These are phyloP conservation scores for Papiliotrema terrestris DNA, from an alignment of 1,284 basidiomycete species.

Conservation along the genomic window DNA sequence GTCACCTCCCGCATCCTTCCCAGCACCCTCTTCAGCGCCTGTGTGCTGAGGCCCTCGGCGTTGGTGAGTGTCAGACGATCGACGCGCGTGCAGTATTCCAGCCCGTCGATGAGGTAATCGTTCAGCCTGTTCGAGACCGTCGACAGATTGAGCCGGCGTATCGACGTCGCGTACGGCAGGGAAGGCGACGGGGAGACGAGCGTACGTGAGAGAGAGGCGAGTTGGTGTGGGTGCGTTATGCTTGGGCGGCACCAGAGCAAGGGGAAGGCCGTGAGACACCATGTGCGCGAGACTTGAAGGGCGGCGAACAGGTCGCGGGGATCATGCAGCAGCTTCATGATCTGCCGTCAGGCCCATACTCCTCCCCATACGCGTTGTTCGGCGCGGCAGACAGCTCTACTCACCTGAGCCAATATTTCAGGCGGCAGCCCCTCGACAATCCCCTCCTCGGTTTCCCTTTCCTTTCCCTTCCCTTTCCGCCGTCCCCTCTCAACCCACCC, in stretches of 20 bases:
- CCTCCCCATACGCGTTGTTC: neutral
- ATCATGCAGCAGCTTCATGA: constrained; percentile 76
- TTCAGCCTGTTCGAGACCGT: constrained; percentile 67
- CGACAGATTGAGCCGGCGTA: constrained; percentile 87
- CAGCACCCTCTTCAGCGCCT: constrained; percentile 66
- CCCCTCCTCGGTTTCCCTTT: constrained; percentile 3
- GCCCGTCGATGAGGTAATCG: constrained; percentile 71
- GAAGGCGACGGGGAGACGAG: constrained; percentile 54
- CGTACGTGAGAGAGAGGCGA: constrained; percentile 28
- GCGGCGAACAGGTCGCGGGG: constrained; percentile 69
- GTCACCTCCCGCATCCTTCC: constrained; percentile 71
- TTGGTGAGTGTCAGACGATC: constrained; percentile 90
- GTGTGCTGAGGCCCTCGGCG: constrained; percentile 69
- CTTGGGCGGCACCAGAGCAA: constrained; percentile 91
- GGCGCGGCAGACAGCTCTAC: neutral
- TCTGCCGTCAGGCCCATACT: constrained; percentile 52
- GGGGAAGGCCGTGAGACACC: constrained; percentile 95
- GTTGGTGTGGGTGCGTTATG: constrained; percentile 59
- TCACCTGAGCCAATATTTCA: constrained; percentile 65
- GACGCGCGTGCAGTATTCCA: constrained; percentile 73
- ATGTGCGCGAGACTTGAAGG: constrained; percentile 80
- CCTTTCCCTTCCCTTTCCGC: constrained; percentile 11
- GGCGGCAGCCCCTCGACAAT: constrained; percentile 62
- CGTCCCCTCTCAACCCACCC: neutral
- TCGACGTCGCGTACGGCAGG: constrained; percentile 83